These are phyloP conservation scores for Populus tremula DNA, from an alignment of 345 rosid genomes.

Conservation along the genomic window DNA sequence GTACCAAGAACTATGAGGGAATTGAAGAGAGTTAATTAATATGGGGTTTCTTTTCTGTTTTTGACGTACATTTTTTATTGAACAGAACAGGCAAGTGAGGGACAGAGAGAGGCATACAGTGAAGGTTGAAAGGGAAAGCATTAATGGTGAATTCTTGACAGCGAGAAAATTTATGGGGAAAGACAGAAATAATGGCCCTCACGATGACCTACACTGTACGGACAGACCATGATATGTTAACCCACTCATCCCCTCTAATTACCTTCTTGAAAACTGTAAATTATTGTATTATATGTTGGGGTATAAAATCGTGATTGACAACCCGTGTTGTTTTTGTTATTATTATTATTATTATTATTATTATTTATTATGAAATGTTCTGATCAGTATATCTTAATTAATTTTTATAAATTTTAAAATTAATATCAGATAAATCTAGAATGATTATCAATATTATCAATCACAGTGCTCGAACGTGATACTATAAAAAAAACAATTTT, in stretches of 20 bases:
- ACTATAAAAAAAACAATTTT: too few species aligned
- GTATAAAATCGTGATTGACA: too few species aligned
- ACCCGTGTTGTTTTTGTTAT: too few species aligned
- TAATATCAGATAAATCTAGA: too few species aligned
- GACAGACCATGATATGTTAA: neutral
- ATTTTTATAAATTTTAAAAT: too few species aligned
- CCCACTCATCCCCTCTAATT: too few species aligned
- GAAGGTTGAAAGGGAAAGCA: conserved; percentile 42
- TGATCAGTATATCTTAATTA: too few species aligned
- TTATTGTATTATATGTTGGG: too few species aligned
- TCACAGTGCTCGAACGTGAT: fast-evolving
- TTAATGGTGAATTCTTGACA: conserved; percentile 49
- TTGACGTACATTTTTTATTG: neutral
- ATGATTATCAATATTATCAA: too few species aligned
- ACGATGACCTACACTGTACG: conserved; percentile 37
- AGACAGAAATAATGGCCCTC: conserved; percentile 32
- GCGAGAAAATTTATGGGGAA: conserved; percentile 25
- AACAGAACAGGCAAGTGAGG: conserved; percentile 10
- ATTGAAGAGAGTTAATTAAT: conserved; percentile 15
- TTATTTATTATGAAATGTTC: too few species aligned
- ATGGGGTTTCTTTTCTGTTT: conserved; percentile 9
- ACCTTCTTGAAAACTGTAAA: too few species aligned
- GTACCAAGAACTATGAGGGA: conserved; percentile 20
- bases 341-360: too few species aligned
- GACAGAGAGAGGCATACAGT: conserved; percentile 5